A percentile compares a stretch with the other conserved stretches of the same genome.
Conservation (phyloP, 2,329 filamentous ascomycete species). For the Penicillium polonicum region DNA sequence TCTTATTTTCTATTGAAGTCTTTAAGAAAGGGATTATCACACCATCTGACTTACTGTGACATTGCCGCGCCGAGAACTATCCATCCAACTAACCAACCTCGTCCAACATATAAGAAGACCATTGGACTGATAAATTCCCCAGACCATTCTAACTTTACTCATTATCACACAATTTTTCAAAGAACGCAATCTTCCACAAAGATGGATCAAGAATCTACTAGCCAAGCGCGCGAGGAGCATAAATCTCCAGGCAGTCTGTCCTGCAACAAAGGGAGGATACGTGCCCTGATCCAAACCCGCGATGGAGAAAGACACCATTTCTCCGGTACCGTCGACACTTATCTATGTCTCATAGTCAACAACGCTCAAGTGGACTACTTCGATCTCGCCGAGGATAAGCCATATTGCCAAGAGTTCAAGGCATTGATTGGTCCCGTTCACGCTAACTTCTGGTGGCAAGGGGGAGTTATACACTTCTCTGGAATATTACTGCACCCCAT, state of each 20-base stretch:
- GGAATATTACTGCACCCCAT: neutral
- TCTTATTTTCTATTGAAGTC: neutral
- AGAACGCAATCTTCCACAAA: neutral
- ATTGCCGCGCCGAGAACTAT: neutral
- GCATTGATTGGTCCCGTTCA: neutral
- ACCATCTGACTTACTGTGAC: neutral
- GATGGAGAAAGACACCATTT: neutral
- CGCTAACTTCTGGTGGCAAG: neutral
- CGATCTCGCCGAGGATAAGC: neutral
- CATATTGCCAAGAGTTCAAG: neutral
- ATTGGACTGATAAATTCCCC: neutral
- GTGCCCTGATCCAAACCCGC: neutral
- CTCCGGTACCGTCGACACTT: neutral
- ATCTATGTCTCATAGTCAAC: neutral
- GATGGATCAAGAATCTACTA: neutral
- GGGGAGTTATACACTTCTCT: neutral
- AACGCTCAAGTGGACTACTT: neutral
- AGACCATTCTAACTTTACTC: neutral
- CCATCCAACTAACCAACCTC: neutral
- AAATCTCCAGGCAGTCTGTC: neutral
- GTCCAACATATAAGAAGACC: neutral
- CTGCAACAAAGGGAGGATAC: neutral
- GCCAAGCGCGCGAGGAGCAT: neutral
- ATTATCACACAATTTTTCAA: neutral
- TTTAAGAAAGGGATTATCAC: too few relatives aligned